A percentile compares a stretch with the other conserved stretches of the same genome.
Evolutionary conservation across 495 filamentous ascomycete genomes (phyloP).

Genomic region (Neurospora hispaniola): DNA sequence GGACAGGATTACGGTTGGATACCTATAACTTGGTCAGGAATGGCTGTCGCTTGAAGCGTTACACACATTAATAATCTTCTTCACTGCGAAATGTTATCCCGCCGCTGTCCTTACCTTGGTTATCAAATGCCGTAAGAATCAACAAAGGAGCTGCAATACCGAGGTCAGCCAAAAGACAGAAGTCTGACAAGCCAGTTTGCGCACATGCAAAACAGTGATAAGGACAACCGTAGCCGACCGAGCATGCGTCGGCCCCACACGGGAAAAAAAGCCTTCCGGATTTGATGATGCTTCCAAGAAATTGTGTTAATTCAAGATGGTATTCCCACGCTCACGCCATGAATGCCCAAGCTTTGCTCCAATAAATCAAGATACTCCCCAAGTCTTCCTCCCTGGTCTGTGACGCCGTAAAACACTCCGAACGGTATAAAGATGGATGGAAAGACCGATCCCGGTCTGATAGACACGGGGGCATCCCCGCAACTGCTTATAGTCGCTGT

Average conservation of each 20-base stretch:
- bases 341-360: neutral
- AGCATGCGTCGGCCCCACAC: neutral
- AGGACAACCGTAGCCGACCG: neutral
- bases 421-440: neutral
- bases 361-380: neutral
- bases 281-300: neutral
- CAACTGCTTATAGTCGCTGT: neutral
- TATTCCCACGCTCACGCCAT: neutral
- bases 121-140: neutral
- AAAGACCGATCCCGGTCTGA: neutral
- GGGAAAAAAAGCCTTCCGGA: neutral
- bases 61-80: neutral
- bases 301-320: neutral
- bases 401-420: neutral
- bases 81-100: neutral
- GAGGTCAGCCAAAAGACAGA: neutral
- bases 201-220: neutral
- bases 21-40: slow-evolving; percentile 47
- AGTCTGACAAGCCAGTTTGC: neutral
- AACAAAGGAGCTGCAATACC: neutral
- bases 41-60: slow-evolving; percentile 2
- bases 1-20: neutral
- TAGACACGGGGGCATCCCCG: neutral
- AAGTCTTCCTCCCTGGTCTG: neutral
- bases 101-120: neutral